Evolutionary conservation across 495 filamentous ascomycete species (phyloP).

Genomic region (Aspergillus cavernicola): DNA sequence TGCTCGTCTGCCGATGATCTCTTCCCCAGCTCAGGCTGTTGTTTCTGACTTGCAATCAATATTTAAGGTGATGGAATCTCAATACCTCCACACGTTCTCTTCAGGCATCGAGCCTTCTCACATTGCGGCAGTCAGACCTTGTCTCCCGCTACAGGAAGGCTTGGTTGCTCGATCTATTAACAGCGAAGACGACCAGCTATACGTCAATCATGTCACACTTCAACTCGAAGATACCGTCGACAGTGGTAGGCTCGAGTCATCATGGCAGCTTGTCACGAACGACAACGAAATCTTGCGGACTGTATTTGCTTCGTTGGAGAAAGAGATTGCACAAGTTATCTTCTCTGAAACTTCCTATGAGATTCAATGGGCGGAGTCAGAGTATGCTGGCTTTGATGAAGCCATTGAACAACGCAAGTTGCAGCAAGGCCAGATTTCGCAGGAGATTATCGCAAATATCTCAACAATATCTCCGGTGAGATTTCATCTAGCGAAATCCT

Average conservation of each 20-base stretch:
- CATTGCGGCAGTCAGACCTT: constrained; percentile 26
- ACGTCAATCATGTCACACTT: constrained; percentile 75
- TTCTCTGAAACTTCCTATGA: constrained; percentile 20
- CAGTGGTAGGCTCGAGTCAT: constrained; percentile 44
- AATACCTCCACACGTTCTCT: constrained; percentile 50
- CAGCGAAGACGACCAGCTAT: constrained; percentile 56
- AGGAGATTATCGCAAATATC: constrained; percentile 25
- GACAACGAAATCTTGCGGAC: constrained; percentile 65
- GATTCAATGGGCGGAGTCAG: constrained; percentile 21
- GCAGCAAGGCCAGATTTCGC: constrained; percentile 15
- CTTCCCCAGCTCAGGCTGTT: background rate
- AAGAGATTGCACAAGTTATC: constrained; percentile 65
- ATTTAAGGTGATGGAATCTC: constrained; percentile 40
- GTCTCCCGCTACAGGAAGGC: constrained; percentile 70
- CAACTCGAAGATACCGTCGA: constrained; percentile 50
- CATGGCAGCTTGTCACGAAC: constrained; percentile 52
- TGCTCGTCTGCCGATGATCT: constrained; percentile 21
- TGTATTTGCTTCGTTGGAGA: constrained; percentile 52
- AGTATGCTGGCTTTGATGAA: constrained; percentile 15
- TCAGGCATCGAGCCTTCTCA: constrained; percentile 6
- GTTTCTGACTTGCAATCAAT: constrained; percentile 10
- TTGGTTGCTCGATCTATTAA: constrained; percentile 72
- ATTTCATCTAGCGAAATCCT: constrained; percentile 19
- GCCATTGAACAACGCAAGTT: constrained; percentile 2
- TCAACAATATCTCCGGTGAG: constrained; percentile 22